Percentiles rank a stretch among this genome's conserved stretches.
Evolutionary conservation across 2,329 filamentous ascomycete species (phyloP).

Genomic region (Neofusicoccum ribis): DNA sequence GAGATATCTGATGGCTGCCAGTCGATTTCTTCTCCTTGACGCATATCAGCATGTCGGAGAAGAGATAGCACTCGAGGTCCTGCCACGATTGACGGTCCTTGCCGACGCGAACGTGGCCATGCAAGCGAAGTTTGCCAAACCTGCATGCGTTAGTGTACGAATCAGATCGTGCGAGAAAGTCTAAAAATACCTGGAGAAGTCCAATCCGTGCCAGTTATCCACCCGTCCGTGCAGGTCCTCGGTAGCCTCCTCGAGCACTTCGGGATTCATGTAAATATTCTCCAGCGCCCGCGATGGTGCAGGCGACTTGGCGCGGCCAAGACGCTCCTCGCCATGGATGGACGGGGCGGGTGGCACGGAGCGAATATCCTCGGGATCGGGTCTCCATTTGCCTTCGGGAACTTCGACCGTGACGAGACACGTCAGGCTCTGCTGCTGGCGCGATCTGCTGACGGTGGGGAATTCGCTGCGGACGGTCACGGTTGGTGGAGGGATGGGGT

Average conservation of each 20-base stretch:
- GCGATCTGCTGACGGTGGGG: constrained; percentile 85
- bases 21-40: constrained; percentile 89
- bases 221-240: constrained; percentile 84
- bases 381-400: constrained; percentile 85
- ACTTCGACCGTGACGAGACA: constrained; percentile 94
- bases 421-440: constrained; percentile 91
- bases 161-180: not conserved
- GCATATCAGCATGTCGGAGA: constrained; percentile 98
- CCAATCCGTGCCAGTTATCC: constrained; percentile 96
- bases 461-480: constrained; percentile 98
- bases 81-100: constrained; percentile 98
- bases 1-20: constrained; percentile 39
- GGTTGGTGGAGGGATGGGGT: constrained; percentile 84
- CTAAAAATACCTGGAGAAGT: constrained; percentile 70
- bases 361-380: constrained; percentile 76
- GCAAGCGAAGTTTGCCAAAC: constrained; percentile 88
- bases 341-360: constrained; percentile 52
- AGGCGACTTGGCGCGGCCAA: constrained; percentile 58
- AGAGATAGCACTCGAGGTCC: constrained; percentile 94
- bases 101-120: constrained; percentile 87
- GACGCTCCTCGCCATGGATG: constrained; percentile 45
- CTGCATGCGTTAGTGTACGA: constrained; percentile 43
- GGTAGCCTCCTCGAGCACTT: constrained; percentile 79
- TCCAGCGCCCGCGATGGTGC: constrained; percentile 49
- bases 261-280: constrained; percentile 69